Base-by-base conservation (phyloP, 2,329 filamentous ascomycete species). In the Nannizziopsis barbatae region DNA sequence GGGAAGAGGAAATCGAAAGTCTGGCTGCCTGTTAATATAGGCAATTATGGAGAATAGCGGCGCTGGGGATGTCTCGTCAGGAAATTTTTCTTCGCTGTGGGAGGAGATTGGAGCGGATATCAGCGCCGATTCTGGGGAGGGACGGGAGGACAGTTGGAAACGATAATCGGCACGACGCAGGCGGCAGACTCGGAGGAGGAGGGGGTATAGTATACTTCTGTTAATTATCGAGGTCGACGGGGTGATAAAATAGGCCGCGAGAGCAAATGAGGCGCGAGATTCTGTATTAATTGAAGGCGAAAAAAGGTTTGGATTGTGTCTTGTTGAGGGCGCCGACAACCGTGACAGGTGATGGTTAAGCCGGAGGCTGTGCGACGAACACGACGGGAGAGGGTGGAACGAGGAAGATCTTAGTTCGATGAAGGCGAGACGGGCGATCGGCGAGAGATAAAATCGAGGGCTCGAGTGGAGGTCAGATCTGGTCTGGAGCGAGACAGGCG, bases 311-410 rank as follows among this genome's bases (percentile, higher is more conserved):
- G 44, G 12, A 27, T 30, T 45, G 43, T 20, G 17, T n/a, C 14
- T 22, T n/a, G 20, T 15, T 15, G 18, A 33, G 12, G 27, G 32
- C 44, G 33, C 44, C 27, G 44, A 33, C 12, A 27, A 15, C 44
- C 36, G 44, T 40, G 9, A 46, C 44, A 40, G 14, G 22, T 40
- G 36, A 32, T 46, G 14, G 22, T 46, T 31, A 40, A 46, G 36
- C 44, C 44, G 44, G 39, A 40, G 10, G 10, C 22, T 46, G 44
- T 46, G 44, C 22, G 44, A 46, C 44, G 44, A 46, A 40, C 22
- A 33, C 12, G 44, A 40, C 27, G 44, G 37, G 42, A 32, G 42
- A 38, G 32, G 42, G 42, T 45, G 42, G 42, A 45, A 45, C 42
- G 42, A 38, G 12, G 42, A 9, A 37, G 33, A 30, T n/a, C 22